Base-by-base conservation (phyloP, 768 basidiomycete species). In the Mycena vulgaris region DNA sequence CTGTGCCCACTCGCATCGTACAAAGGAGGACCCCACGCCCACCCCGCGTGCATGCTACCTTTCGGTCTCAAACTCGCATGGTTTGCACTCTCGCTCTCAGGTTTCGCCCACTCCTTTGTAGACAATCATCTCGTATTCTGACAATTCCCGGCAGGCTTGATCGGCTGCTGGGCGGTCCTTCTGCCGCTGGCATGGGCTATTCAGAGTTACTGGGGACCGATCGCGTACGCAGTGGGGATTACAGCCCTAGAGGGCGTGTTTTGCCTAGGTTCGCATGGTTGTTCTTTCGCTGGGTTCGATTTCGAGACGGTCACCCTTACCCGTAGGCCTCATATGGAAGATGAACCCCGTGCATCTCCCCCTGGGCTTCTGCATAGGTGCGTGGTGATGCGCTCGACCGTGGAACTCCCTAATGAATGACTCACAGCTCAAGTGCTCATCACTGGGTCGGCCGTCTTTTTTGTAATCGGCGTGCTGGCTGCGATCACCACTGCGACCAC, bases 131-230 rank as follows among this genome's bases (percentile, higher is more conserved):
- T 21, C 16, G 23, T n/a, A n/a, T 42, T 23, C 45, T 66, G 40
- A 65, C 45, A 3, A 10, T 23, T 40, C 19, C 33, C 17, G 35
- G 11, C 17, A 73, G 71, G 71, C 64, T 61, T 73, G 60, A 58
- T 73, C 45, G 71, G 71, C 71, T 73, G 71, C 71, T 73, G 71
- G 71, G 71, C 68, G 55, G 71, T 69, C 71, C 71, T 73, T 59
- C 60, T 73, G 63, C 67, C 68, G 27, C 53, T 73, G 53, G 71
- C 63, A 39, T 58, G 64, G 63, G 64, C 53, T 27, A 52, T 66
- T 3, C 51, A 66, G 48, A 65, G 71, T 35, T 66, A 66, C 40
- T 73, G 71, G 71, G 71, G 52, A 2, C 71, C 71, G 31, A 55
- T 73, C 37, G 63, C 56, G 52, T 73, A 69, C 39, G 71, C 71